Evolutionary conservation across 441 rosid genomes (phyloP).

Genomic region (Aleurites moluccanus): DNA sequence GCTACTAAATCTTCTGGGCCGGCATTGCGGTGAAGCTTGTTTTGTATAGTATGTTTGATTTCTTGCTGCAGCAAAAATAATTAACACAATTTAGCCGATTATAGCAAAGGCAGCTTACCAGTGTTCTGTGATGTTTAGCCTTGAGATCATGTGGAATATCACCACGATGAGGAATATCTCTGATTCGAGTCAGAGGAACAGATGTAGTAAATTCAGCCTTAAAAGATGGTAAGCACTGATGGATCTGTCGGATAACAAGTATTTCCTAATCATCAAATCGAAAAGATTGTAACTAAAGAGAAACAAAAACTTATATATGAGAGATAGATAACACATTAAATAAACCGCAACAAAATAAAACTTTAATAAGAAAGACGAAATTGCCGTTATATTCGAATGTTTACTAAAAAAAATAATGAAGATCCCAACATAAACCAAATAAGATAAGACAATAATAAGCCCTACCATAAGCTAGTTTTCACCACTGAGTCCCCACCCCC

Average conservation of each 20-base stretch:
- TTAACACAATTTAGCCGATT: slow-evolving; percentile 15
- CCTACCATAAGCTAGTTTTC: slow-evolving; percentile 3
- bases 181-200: slow-evolving; percentile 95
- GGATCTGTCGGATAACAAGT: slow-evolving; percentile 88
- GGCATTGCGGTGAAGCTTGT: slow-evolving; percentile 94
- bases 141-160: slow-evolving; percentile 98
- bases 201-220: slow-evolving; percentile 98
- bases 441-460: background rate
- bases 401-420: background rate
- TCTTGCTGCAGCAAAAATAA: slow-evolving; percentile 73
- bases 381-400: background rate
- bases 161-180: slow-evolving; percentile 95
- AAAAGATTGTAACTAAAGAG: slow-evolving; percentile 23
- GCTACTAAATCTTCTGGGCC: slow-evolving; percentile 98
- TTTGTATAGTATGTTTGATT: slow-evolving; percentile 95
- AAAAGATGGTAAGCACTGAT: slow-evolving; percentile 95
- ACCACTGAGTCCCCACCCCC: background rate
- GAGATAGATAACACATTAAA: background rate
- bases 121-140: slow-evolving; percentile 43
- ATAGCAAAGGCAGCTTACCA: slow-evolving; percentile 23
- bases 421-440: background rate
- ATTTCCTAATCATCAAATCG: slow-evolving; percentile 57
- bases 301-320: slow-evolving; percentile 20
- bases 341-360: background rate
- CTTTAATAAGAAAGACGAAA: slow-evolving; percentile 7